Percentiles rank a stretch among this genome's conserved stretches.
These are phyloP conservation scores for Phialocephala subalpina DNA, from an alignment of 2,329 filamentous ascomycete genomes.

Conservation along the genomic window DNA sequence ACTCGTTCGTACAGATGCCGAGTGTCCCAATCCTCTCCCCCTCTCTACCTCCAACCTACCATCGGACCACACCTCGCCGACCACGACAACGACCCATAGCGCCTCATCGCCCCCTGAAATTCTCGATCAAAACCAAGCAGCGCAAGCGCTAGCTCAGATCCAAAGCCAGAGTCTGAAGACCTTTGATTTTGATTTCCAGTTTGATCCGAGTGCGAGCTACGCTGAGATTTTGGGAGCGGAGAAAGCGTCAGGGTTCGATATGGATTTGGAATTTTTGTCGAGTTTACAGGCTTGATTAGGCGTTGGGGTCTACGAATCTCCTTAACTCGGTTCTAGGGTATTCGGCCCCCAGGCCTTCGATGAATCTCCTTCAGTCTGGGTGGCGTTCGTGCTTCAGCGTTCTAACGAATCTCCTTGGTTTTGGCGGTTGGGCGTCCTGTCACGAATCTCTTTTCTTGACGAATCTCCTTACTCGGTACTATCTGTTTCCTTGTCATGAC, in stretches of 20 bases:
- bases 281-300: conserved; percentile 12
- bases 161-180: conserved; percentile 4
- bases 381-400: too few species aligned
- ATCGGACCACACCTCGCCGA: conserved; percentile 1
- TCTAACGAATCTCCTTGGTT: conserved; percentile 11
- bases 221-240: not conserved
- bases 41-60: not conserved
- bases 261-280: conserved; percentile 23
- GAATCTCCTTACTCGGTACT: conserved; percentile 1
- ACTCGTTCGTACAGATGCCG: conserved; percentile 20
- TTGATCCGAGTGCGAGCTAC: conserved; percentile 8
- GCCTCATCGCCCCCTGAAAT: conserved; percentile 13
- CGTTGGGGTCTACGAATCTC: too few species aligned
- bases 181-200: conserved; percentile 21
- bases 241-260: conserved; percentile 11
- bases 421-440: not conserved
- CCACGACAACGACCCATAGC: conserved; percentile 15
- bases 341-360: not conserved
- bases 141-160: not conserved
- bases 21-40: too few species aligned
- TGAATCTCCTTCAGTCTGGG: conserved; percentile 4
- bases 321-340: not conserved
- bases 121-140: not conserved
- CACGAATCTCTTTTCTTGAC: conserved; percentile 12
- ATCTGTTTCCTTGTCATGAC: not conserved